Percentiles rank a stretch among this genome's conserved stretches.
Conservation (phyloP, 371 early-diverging fungal species). For the Mucor piriformis region DNA sequence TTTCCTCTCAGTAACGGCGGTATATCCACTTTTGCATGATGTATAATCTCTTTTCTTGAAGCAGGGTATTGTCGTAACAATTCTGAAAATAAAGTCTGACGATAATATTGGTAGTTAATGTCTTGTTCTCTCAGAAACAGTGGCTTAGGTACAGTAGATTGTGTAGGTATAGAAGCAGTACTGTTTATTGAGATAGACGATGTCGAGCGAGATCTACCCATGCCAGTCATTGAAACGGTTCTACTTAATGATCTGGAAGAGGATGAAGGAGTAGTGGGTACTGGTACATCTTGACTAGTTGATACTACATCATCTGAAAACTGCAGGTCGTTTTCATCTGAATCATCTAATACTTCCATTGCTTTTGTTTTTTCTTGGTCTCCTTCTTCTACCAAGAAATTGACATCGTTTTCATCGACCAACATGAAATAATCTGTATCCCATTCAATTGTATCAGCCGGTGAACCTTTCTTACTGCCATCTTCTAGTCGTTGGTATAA, state of each 20-base stretch:
- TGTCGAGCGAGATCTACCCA: constrained; percentile 42
- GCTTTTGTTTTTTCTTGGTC: neutral
- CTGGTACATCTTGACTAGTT: constrained; percentile 1
- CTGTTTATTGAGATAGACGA: constrained; percentile 37
- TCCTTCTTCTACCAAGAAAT: constrained; percentile 49
- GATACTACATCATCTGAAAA: constrained; percentile 29
- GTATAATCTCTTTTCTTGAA: constrained; percentile 63
- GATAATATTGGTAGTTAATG: constrained; percentile 68
- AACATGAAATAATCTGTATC: constrained; percentile 66
- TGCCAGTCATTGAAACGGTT: constrained; percentile 22
- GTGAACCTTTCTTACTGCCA: constrained; percentile 25
- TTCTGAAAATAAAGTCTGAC: constrained; percentile 64
- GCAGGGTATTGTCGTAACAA: constrained; percentile 74
- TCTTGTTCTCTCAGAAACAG: constrained; percentile 70
- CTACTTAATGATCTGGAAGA: constrained; percentile 28
- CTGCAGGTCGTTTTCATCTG: constrained; percentile 37
- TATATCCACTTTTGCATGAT: constrained; percentile 76
- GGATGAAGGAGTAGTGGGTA: constrained; percentile 41
- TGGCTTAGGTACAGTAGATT: constrained; percentile 36
- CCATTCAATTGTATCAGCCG: constrained; percentile 60
- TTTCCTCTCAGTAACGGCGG: constrained; percentile 74
- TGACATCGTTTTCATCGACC: constrained; percentile 69
- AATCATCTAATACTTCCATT: neutral
- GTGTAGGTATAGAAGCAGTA: constrained; percentile 30
- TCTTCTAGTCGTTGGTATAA: constrained; percentile 54